Evolutionary conservation across 1,284 basidiomycete species (phyloP).

Genomic region (Marasmius oreades): DNA sequence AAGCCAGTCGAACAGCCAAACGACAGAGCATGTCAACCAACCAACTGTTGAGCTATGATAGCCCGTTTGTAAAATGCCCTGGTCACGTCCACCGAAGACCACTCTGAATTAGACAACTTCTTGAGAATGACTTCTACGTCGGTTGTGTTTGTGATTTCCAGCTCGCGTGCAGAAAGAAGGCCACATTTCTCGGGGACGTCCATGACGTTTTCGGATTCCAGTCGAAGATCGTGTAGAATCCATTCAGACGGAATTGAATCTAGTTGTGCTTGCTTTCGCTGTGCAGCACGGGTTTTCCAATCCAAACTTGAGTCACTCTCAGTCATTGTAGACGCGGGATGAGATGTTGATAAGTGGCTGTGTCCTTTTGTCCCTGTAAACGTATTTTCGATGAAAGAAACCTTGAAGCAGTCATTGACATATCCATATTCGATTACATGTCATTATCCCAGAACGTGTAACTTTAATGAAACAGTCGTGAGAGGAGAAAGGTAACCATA

Average conservation of each 20-base stretch:
- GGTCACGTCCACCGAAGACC: conserved; percentile 63
- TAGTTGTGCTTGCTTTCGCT: conserved; percentile 29
- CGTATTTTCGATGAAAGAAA: no score
- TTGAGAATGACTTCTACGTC: conserved; percentile 40
- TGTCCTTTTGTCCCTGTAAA: background rate
- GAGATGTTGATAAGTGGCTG: background rate
- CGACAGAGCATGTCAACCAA: conserved; percentile 24
- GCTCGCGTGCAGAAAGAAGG: conserved; percentile 49
- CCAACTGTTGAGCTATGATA: conserved; percentile 75
- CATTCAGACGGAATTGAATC: conserved; percentile 51
- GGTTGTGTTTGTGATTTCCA: conserved; percentile 60
- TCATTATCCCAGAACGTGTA: no score
- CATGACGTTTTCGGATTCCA: conserved; percentile 40
- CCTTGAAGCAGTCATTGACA: no score
- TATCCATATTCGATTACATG: no score
- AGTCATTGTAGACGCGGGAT: background rate
- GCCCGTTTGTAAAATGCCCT: conserved; percentile 77
- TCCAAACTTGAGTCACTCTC: conserved; percentile 5
- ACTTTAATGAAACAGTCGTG: no score
- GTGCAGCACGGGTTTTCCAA: conserved; percentile 16
- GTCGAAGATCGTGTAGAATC: conserved; percentile 36
- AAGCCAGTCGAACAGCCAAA: conserved; percentile 20
- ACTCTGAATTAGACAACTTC: conserved; percentile 45
- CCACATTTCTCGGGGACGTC: conserved; percentile 49
- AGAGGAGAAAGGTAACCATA: no score